phyloP scores from a whole-genome alignment of 2,329 filamentous ascomycete species.

The Aspergillus ochraceus region DNA sequence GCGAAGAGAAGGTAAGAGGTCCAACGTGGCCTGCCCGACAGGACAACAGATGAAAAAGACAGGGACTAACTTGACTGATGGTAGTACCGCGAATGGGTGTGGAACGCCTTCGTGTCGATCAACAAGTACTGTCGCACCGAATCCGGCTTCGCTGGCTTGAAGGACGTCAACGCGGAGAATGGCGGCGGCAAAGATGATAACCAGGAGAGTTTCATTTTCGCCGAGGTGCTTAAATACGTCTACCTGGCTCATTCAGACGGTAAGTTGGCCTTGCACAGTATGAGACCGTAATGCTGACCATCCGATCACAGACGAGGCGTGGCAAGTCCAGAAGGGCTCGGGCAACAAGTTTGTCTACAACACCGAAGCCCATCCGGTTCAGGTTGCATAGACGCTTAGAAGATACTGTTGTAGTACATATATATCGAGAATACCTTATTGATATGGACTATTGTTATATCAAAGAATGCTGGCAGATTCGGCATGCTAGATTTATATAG shows the following conservation, averaged over 20 bases:
- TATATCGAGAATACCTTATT: neutral
- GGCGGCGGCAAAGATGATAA: constrained; percentile 67
- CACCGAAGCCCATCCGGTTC: constrained; percentile 62
- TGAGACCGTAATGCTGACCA: neutral
- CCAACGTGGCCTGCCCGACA: neutral
- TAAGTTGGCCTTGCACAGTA: constrained; percentile 13
- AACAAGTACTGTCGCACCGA: constrained; percentile 62
- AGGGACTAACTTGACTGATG: constrained; percentile 10
- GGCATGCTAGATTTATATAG: neutral
- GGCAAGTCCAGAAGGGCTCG: constrained; percentile 54
- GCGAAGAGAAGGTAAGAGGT: constrained; percentile 55
- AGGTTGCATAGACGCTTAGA: constrained; percentile 3
- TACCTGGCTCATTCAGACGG: constrained; percentile 66
- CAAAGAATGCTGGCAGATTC: neutral
- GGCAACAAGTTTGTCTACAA: constrained; percentile 62
- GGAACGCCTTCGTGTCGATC: constrained; percentile 73
- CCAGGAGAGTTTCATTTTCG: constrained; percentile 86
- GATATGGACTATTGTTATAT: neutral
- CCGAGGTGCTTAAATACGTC: constrained; percentile 82
- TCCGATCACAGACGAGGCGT: constrained; percentile 53
- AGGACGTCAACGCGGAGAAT: constrained; percentile 62
- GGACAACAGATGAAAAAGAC: neutral
- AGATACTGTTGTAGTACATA: constrained; percentile 1
- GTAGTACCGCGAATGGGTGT: constrained; percentile 78
- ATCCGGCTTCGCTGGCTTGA: constrained; percentile 66